Evolutionary conservation across 176 grass and related monocot species (phyloP).

Genomic region (Musa beccarii): DNA sequence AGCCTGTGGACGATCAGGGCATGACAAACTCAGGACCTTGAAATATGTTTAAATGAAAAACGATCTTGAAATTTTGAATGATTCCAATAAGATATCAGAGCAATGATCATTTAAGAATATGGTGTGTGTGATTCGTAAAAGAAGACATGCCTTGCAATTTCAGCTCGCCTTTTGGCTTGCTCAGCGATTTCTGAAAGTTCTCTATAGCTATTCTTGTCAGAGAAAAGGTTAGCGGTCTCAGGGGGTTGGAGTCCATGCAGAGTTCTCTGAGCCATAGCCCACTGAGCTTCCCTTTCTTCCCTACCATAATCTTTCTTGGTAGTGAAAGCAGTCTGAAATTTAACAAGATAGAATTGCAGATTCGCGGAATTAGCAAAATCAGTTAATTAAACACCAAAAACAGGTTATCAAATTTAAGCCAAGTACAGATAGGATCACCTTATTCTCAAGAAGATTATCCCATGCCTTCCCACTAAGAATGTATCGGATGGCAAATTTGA

Average conservation of each 20-base stretch:
- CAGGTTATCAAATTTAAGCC: background rate
- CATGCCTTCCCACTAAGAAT: slow-evolving; percentile 76
- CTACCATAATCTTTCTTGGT: slow-evolving; percentile 87
- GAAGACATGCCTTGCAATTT: slow-evolving; percentile 48
- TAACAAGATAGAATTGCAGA: background rate
- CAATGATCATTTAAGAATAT: background rate
- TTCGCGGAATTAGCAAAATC: background rate
- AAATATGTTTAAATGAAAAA: background rate
- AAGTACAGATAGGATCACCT: slow-evolving; percentile 24
- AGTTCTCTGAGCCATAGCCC: slow-evolving; percentile 88
- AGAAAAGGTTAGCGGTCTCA: slow-evolving; percentile 21
- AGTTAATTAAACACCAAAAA: background rate
- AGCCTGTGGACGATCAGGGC: slow-evolving; percentile 34
- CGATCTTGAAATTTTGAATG: no score
- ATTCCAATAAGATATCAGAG: background rate
- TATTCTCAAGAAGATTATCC: slow-evolving; percentile 76
- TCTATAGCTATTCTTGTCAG: slow-evolving; percentile 49
- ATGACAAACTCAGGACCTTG: background rate
- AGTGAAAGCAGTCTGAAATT: slow-evolving; percentile 59
- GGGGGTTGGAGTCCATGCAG: slow-evolving; percentile 66
- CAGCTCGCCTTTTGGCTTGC: slow-evolving; percentile 85
- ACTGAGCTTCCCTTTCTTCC: slow-evolving; percentile 80
- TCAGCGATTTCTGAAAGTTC: slow-evolving; percentile 92
- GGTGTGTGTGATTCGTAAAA: background rate
- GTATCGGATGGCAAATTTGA: slow-evolving; percentile 81